Evolutionary conservation across 768 basidiomycete species (phyloP).

Genomic region (Coprinellus aureogranulatus): DNA sequence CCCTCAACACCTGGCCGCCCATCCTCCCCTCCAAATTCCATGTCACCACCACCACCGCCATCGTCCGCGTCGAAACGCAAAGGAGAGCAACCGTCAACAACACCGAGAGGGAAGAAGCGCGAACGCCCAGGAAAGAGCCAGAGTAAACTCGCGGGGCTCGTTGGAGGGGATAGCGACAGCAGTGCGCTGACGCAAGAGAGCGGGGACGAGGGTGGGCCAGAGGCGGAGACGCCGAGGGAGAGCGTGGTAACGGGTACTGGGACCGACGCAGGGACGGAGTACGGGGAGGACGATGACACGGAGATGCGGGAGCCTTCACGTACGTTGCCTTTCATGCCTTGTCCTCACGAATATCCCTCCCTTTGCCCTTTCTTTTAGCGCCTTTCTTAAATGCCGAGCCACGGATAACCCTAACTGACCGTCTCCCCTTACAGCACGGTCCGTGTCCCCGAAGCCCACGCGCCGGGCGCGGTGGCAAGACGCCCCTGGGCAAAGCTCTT

Average conservation of each 20-base stretch:
- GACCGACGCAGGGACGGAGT: constrained; percentile 69
- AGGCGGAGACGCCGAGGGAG: constrained; percentile 54
- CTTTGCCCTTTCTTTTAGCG: not conserved
- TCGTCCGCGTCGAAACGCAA: constrained; percentile 14
- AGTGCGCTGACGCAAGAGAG: constrained; percentile 83
- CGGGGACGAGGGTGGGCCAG: constrained; percentile 55
- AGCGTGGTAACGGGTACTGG: constrained; percentile 71
- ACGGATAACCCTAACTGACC: not conserved
- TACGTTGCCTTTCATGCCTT: not conserved
- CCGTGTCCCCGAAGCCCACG: constrained; percentile 36
- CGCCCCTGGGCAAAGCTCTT: constrained; percentile 37
- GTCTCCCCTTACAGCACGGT: constrained; percentile 24
- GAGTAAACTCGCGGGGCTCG: constrained; percentile 67
- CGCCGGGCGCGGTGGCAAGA: constrained; percentile 54
- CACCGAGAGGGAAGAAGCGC: constrained; percentile 33
- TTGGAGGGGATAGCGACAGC: constrained; percentile 80
- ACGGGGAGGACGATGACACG: constrained; percentile 62
- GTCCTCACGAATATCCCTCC: not conserved
- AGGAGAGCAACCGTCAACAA: constrained; percentile 15
- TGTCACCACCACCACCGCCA: constrained; percentile 26
- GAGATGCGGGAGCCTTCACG: constrained; percentile 60
- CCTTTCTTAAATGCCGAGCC: not conserved
- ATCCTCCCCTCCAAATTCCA: not conserved
- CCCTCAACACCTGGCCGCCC: constrained; percentile 58
- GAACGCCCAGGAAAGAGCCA: constrained; percentile 40